Conservation (phyloP, 2,329 filamentous ascomycete species). For the Didymella lethalis region DNA sequence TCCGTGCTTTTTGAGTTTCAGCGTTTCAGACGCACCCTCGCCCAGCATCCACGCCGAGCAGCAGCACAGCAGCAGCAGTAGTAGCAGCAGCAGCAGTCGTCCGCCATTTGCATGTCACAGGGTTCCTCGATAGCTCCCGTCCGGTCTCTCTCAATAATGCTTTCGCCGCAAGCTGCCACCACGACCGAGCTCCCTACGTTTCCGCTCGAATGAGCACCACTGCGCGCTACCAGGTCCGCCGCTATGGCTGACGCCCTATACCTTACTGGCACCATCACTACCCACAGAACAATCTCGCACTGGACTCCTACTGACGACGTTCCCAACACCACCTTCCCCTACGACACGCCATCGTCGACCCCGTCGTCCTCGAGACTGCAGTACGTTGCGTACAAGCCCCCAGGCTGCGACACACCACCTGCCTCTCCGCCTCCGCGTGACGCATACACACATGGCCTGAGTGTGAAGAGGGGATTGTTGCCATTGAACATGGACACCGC, state of each 20-base stretch:
- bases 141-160: slow-evolving; percentile 37
- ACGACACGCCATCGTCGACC: slow-evolving; percentile 9
- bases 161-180: slow-evolving; percentile 16
- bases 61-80: neutral
- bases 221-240: slow-evolving; percentile 21
- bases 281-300: slow-evolving; percentile 10
- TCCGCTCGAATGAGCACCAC: slow-evolving; percentile 42
- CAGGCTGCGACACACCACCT: slow-evolving; percentile 43
- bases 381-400: slow-evolving; percentile 37
- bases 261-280: slow-evolving; percentile 27
- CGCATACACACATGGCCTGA: slow-evolving; percentile 23
- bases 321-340: slow-evolving; percentile 14
- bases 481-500: slow-evolving; percentile 44
- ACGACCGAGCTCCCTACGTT: slow-evolving; percentile 29
- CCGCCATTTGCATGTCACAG: neutral
- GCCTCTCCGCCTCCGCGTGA: slow-evolving; percentile 42
- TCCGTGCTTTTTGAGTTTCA: slow-evolving; percentile 19
- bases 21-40: slow-evolving; percentile 15
- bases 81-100: neutral
- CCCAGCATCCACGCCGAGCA: neutral
- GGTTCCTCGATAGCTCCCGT: neutral
- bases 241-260: slow-evolving; percentile 42
- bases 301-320: slow-evolving; percentile 19
- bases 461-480: slow-evolving; percentile 22
- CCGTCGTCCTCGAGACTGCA: slow-evolving; percentile 23